These are phyloP conservation scores for Datura wrightii DNA, from an alignment of 257 asterid species.

Conservation along the genomic window DNA sequence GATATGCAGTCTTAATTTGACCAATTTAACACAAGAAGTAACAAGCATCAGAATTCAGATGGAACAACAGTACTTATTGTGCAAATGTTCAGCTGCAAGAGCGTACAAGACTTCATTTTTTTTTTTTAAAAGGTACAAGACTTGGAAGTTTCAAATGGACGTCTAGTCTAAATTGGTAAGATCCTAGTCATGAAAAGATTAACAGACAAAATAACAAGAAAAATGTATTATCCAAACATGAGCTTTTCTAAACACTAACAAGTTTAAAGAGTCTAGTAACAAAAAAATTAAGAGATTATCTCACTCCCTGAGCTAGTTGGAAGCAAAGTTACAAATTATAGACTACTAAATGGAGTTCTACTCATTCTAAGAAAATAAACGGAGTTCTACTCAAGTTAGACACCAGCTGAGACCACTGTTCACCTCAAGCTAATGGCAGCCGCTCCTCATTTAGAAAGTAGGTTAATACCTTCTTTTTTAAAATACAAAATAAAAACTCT, in stretches of 20 bases:
- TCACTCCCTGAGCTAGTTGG: neutral
- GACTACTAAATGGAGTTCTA: neutral
- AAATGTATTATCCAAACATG: slow-evolving; percentile 2
- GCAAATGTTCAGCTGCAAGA: neutral
- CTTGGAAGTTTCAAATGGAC: neutral
- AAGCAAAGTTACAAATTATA: neutral
- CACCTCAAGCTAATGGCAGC: neutral
- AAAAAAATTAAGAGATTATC: neutral
- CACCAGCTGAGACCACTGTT: neutral
- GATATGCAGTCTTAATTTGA: neutral
- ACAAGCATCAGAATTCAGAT: neutral
- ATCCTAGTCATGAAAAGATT: neutral
- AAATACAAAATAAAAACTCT: neutral
- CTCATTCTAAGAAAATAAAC: too few species aligned
- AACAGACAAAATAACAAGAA: slow-evolving; percentile 13
- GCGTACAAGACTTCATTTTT: neutral
- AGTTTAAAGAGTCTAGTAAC: neutral
- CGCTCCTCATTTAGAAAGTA: neutral
- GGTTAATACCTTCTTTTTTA: neutral
- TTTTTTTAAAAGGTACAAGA: neutral
- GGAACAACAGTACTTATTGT: neutral
- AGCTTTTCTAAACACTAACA: neutral
- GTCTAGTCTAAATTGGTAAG: neutral
- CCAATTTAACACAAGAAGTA: neutral
- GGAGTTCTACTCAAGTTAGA: neutral